Conservation (phyloP, 2,329 filamentous ascomycete genomes). For the Talaromyces sp. region DNA sequence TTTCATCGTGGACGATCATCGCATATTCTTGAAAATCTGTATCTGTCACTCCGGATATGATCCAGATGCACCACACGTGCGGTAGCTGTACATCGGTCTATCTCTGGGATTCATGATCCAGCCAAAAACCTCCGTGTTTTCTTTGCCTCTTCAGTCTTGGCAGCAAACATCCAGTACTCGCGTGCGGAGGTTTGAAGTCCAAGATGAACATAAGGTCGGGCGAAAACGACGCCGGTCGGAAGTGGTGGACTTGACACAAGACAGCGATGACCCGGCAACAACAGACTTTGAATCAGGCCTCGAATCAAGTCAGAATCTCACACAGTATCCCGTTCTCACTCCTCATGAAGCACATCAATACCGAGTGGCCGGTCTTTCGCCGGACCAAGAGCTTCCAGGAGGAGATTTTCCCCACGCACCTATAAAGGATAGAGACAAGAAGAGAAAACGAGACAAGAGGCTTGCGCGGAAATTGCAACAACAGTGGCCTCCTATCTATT, state of each 20-base stretch:
- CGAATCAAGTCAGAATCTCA: constrained; percentile 9
- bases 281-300: constrained; percentile 14
- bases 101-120: constrained; percentile 13
- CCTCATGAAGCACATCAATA: constrained; percentile 22
- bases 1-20: no score
- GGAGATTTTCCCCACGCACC: constrained; percentile 42
- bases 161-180: constrained; percentile 17
- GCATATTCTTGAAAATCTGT: no score
- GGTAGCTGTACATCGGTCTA: neutral
- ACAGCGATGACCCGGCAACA: constrained; percentile 6
- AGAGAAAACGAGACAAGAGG: constrained; percentile 19
- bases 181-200: constrained; percentile 12
- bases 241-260: constrained; percentile 10
- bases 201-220: constrained; percentile 13
- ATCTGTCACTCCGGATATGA: neutral
- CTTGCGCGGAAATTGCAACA: constrained; percentile 30
- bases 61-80: neutral
- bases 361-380: constrained; percentile 19
- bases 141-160: constrained; percentile 17
- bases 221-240: constrained; percentile 8
- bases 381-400: constrained; percentile 35
- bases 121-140: constrained; percentile 16
- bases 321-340: constrained; percentile 21
- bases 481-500: constrained; percentile 35
- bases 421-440: constrained; percentile 11